Evolutionary conservation across 2,329 filamentous ascomycete genomes (phyloP).

Genomic region (Aurifilum marmelostoma): DNA sequence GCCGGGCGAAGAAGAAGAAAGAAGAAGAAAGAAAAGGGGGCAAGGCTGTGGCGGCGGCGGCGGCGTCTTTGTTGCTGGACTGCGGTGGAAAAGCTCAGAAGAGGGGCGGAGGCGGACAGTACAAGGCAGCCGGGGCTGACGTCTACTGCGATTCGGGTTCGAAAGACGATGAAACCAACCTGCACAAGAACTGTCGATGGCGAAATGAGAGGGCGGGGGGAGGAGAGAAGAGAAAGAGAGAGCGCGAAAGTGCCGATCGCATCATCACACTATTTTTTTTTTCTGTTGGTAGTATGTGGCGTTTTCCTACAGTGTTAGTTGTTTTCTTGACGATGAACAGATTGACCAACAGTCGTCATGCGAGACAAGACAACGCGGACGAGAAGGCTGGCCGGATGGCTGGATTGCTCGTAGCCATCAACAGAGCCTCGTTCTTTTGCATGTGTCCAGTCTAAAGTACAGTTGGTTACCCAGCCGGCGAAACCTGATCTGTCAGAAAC

Average conservation of each 20-base stretch:
- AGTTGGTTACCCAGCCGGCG: neutral
- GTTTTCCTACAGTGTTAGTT: neutral
- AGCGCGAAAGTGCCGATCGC: neutral
- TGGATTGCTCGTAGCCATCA: neutral
- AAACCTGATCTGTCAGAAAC: conserved; percentile 1
- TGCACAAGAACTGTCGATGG: neutral
- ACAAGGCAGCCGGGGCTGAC: neutral
- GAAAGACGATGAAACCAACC: neutral
- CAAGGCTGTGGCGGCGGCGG: neutral
- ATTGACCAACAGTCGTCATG: neutral
- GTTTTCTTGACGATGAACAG: neutral
- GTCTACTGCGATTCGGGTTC: conserved; percentile 1
- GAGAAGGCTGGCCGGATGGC: neutral
- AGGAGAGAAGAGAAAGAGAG: too few relatives aligned
- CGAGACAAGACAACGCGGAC: neutral
- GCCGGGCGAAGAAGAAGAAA: neutral
- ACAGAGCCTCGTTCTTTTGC: neutral
- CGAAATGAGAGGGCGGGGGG: neutral
- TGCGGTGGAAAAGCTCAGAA: neutral
- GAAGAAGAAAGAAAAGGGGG: neutral
- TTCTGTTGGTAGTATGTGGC: neutral
- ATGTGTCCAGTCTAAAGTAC: neutral
- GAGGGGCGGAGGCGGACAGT: neutral
- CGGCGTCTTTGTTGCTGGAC: neutral
- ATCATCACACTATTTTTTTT: neutral